Conservation (phyloP, 176 grass and related monocot species). For the Carex cristatella region DNA sequence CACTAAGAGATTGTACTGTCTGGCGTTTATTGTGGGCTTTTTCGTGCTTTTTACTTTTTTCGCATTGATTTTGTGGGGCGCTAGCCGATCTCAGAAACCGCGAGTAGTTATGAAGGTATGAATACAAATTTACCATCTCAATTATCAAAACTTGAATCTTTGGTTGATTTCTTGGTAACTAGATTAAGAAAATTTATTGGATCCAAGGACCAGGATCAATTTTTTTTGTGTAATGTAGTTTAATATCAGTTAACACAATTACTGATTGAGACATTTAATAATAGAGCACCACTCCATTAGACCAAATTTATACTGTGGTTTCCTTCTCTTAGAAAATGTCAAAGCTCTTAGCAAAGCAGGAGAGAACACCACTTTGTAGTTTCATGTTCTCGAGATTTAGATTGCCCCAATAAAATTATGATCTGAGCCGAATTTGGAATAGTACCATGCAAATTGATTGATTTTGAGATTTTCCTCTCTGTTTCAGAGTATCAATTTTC, state of each 20-base stretch:
- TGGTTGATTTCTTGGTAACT: neutral
- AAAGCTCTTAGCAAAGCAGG: neutral
- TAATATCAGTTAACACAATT: neutral
- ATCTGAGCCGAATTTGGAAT: neutral
- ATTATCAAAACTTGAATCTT: neutral
- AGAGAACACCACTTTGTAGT: neutral
- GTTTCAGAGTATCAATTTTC: constrained; percentile 63
- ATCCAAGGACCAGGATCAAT: neutral
- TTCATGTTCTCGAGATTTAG: neutral
- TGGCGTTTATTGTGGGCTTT: constrained; percentile 54
- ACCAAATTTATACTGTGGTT: neutral
- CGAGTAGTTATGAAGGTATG: constrained; percentile 54
- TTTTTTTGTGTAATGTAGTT: neutral
- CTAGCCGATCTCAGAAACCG: constrained; percentile 80
- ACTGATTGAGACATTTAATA: neutral
- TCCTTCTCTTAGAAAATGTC: neutral
- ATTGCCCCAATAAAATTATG: neutral
- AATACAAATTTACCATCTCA: neutral
- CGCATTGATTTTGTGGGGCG: constrained; percentile 89
- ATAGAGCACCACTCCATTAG: neutral
- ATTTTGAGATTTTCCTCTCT: neutral
- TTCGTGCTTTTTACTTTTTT: constrained; percentile 85
- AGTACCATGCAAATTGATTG: neutral
- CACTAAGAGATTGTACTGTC: constrained; percentile 50
- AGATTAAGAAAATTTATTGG: neutral